A percentile compares a stretch with the other conserved stretches of the same genome.
Conservation (phyloP, 1,284 basidiomycete species). For the Puccinia novopanici region DNA sequence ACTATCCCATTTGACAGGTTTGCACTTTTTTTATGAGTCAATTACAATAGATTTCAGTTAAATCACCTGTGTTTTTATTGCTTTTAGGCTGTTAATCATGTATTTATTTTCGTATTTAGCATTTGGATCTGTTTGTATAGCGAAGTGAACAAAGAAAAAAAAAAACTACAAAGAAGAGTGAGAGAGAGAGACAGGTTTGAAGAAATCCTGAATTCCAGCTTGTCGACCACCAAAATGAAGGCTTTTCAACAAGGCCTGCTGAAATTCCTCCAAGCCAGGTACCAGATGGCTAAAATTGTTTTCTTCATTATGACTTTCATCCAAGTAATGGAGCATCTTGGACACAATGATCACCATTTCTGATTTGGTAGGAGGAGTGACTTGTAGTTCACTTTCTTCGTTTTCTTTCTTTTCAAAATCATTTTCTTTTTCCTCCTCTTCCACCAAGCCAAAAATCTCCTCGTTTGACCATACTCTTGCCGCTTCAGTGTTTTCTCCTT, state of each 20-base stretch:
- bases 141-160: no score
- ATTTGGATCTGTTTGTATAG: no score
- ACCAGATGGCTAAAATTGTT: not conserved
- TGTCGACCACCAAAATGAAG: conserved; percentile 9
- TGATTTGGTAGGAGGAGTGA: not conserved
- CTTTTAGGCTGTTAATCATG: no score
- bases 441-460: not conserved
- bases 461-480: not conserved
- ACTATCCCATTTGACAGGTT: no score
- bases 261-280: conserved; percentile 4
- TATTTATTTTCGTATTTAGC: no score
- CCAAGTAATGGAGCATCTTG: conserved; percentile 4
- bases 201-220: conserved; percentile 4
- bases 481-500: not conserved
- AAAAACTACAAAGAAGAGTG: no score
- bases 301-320: not conserved
- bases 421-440: not conserved
- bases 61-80: no score
- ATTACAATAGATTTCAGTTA: no score
- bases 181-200: not conserved
- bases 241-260: not conserved
- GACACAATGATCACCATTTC: not conserved
- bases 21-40: no score
- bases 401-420: not conserved
- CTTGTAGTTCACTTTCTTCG: not conserved